Percentiles rank a stretch among this genome's conserved stretches.
phyloP scores from a whole-genome alignment of 2,329 filamentous ascomycete species.

The Huntiella decipiens region DNA sequence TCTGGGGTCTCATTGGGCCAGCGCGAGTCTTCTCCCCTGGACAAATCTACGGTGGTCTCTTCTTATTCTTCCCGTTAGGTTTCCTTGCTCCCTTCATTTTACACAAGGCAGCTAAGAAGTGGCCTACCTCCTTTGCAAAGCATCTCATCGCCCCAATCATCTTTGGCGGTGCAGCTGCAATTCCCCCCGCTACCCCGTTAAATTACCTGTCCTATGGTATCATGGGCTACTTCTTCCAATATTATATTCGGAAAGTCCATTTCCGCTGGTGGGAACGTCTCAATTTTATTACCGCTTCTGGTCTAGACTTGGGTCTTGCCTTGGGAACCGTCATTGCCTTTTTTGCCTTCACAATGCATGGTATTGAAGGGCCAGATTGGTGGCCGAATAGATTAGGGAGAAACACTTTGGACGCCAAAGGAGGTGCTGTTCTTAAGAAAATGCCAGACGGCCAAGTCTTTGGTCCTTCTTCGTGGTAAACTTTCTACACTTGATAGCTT shows the following conservation, averaged over 20 bases:
- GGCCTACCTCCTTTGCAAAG: slow-evolving; percentile 29
- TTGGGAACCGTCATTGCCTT: slow-evolving; percentile 51
- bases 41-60: slow-evolving; percentile 40
- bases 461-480: slow-evolving; percentile 37
- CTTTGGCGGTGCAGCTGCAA: slow-evolving; percentile 37
- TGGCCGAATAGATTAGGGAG: slow-evolving; percentile 45
- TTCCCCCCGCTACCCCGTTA: slow-evolving; percentile 50
- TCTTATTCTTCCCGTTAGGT: slow-evolving; percentile 39
- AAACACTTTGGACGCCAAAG: slow-evolving; percentile 41
- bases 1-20: slow-evolving; percentile 49
- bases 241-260: slow-evolving; percentile 41
- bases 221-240: slow-evolving; percentile 53
- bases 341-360: slow-evolving; percentile 45
- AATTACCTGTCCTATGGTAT: slow-evolving; percentile 59
- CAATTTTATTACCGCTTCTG: slow-evolving; percentile 54
- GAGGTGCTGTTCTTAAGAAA: slow-evolving; percentile 36
- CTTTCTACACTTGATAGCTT: too few species aligned
- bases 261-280: slow-evolving; percentile 55
- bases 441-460: slow-evolving; percentile 38
- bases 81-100: slow-evolving; percentile 32
- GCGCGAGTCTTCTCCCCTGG: slow-evolving; percentile 44
- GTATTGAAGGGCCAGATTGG: slow-evolving; percentile 45
- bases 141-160: slow-evolving; percentile 44
- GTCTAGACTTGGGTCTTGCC: slow-evolving; percentile 48
- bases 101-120: slow-evolving; percentile 29